Conservation (phyloP, 2,329 filamentous ascomycete genomes). For the Hypoxylon sp. region DNA sequence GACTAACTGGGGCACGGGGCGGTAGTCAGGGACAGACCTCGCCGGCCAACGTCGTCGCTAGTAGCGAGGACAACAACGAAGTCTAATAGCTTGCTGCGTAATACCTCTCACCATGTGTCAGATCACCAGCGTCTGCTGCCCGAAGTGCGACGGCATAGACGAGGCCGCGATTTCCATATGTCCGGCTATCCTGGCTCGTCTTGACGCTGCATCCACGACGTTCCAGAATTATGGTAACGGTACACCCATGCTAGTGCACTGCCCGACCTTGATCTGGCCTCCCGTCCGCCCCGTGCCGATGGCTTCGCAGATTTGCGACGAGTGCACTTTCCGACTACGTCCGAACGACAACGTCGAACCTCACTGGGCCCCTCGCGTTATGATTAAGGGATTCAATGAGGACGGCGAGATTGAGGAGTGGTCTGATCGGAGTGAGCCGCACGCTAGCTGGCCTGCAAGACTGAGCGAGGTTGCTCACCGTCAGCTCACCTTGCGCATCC, state of each 20-base stretch:
- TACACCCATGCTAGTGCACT: neutral
- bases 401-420: neutral
- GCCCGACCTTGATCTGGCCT: constrained; percentile 39
- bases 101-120: neutral
- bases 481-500: constrained; percentile 42
- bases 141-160: neutral
- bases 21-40: neutral
- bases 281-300: neutral
- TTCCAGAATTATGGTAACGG: neutral
- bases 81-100: neutral
- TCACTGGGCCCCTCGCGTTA: neutral
- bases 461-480: constrained; percentile 31
- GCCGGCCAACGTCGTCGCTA: neutral
- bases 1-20: neutral
- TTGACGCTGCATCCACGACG: neutral
- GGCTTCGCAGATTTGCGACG: constrained; percentile 35
- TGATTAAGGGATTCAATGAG: neutral
- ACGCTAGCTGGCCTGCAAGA: constrained; percentile 3
- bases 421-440: neutral
- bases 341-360: neutral
- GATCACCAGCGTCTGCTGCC: neutral
- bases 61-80: neutral
- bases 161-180: neutral
- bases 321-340: constrained; percentile 12
- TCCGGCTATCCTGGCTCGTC: neutral